These are phyloP conservation scores for Lichenothelia convexa DNA, from an alignment of 495 filamentous ascomycete species.

Conservation along the genomic window DNA sequence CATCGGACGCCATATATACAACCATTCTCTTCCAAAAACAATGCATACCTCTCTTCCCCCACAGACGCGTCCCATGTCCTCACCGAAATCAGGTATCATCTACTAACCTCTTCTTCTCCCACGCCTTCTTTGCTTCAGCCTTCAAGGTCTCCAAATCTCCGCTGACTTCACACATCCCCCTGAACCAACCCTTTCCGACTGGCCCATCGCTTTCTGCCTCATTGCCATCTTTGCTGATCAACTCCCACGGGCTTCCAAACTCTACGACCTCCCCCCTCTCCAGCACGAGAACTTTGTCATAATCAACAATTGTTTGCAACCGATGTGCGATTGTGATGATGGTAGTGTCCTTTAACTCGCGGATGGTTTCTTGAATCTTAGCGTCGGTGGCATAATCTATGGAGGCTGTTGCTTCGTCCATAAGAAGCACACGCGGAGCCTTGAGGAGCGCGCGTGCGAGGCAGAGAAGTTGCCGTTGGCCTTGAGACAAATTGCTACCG, in stretches of 20 bases:
- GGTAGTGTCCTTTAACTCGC: conserved; percentile 67
- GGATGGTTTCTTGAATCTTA: conserved; percentile 91
- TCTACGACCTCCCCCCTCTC: conserved; percentile 81
- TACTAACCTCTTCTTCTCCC: conserved; percentile 33
- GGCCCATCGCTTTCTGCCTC: conserved; percentile 26
- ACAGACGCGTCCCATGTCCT: no score
- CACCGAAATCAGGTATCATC: conserved; percentile 20
- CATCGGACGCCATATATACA: no score
- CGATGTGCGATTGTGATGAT: conserved; percentile 98
- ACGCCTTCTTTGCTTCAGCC: conserved; percentile 60
- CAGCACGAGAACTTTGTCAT: conserved; percentile 93
- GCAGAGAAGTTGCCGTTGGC: conserved; percentile 87
- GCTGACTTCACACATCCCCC: conserved; percentile 87
- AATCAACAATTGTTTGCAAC: conserved; percentile 89
- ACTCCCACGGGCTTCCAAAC: conserved; percentile 68
- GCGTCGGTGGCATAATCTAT: conserved; percentile 94
- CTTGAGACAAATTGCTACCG: conserved; percentile 90
- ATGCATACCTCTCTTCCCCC: no score
- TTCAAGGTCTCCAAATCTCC: conserved; percentile 61
- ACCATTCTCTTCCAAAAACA: no score
- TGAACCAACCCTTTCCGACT: conserved; percentile 61
- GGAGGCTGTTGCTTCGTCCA: conserved; percentile 97
- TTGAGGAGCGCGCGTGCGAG: conserved; percentile 89
- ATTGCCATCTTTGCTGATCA: conserved; percentile 31
- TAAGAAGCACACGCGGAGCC: conserved; percentile 77